Conservation (phyloP, 495 filamentous ascomycete species). For the Aspergillus cristatus region DNA sequence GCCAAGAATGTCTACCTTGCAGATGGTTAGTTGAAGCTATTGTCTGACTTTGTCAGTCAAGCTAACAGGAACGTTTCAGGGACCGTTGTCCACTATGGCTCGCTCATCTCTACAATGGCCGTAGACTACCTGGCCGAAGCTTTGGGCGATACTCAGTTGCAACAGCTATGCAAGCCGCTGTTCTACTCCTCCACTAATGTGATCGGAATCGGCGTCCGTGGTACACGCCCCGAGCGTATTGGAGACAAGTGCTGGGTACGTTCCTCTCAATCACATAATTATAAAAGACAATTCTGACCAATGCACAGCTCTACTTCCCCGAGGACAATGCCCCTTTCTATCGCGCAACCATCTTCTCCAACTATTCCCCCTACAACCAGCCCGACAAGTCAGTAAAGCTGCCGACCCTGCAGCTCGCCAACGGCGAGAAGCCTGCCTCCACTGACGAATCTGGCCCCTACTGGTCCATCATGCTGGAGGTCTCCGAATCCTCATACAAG, state of each 20-base stretch:
- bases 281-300: background rate
- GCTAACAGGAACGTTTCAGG: slow-evolving; percentile 27
- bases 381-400: slow-evolving; percentile 62
- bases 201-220: slow-evolving; percentile 77
- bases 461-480: slow-evolving; percentile 94
- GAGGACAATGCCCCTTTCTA: slow-evolving; percentile 92
- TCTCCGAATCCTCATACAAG: slow-evolving; percentile 80
- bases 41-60: background rate
- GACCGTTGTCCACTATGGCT: slow-evolving; percentile 67
- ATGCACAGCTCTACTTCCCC: slow-evolving; percentile 72
- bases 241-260: slow-evolving; percentile 90
- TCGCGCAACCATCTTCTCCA: slow-evolving; percentile 91
- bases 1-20: slow-evolving; percentile 60
- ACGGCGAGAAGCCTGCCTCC: slow-evolving; percentile 57
- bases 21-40: slow-evolving; percentile 21
- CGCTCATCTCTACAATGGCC: slow-evolving; percentile 79
- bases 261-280: background rate
- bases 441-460: slow-evolving; percentile 65
- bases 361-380: slow-evolving; percentile 92
- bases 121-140: slow-evolving; percentile 69
- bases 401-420: slow-evolving; percentile 61
- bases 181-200: slow-evolving; percentile 88
- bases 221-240: slow-evolving; percentile 72
- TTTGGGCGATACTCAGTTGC: slow-evolving; percentile 69
- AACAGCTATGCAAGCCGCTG: slow-evolving; percentile 64